A percentile compares a stretch with the other conserved stretches of the same genome.
Conservation (phyloP, 345 rosid genomes). For the Arabis hirsuta region DNA sequence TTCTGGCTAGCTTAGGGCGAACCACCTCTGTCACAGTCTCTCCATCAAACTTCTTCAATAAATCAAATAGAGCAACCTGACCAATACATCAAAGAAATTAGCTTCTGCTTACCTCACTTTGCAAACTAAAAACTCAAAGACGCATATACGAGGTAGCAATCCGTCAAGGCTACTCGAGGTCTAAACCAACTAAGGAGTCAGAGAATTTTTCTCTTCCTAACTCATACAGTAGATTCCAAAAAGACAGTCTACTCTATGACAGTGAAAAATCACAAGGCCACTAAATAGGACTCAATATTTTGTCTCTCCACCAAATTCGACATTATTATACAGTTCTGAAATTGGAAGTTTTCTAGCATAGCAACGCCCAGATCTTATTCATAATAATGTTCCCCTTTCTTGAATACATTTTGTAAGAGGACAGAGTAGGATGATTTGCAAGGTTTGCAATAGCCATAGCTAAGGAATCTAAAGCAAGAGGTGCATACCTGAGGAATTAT, state of each 20-base stretch:
- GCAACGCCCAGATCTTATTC: not conserved
- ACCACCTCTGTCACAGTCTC: constrained; percentile 87
- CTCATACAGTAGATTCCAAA: not conserved
- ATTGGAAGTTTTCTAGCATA: not conserved
- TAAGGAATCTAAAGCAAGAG: constrained; percentile 13
- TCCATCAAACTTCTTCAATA: constrained; percentile 96
- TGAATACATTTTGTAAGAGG: constrained; percentile 3
- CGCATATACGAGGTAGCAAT: not conserved
- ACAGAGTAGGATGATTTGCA: constrained; percentile 1
- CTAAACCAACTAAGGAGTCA: not conserved
- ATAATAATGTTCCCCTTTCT: not conserved
- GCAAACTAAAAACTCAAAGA: not conserved
- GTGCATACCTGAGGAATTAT: constrained; percentile 89
- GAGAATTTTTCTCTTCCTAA: constrained; percentile 7
- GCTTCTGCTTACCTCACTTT: constrained; percentile 14
- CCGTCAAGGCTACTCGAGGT: constrained; percentile 3
- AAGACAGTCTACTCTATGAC: not conserved
- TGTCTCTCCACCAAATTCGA: constrained; percentile 7
- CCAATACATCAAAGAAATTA: constrained; percentile 32
- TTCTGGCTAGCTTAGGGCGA: constrained; percentile 80
- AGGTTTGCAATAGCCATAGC: constrained; percentile 5
- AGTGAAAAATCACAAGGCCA: not conserved
- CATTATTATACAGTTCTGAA: not conserved
- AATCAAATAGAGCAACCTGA: constrained; percentile 88
- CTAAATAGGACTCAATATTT: not conserved